These are phyloP conservation scores for Tritrichomonas musculus DNA, from an alignment of 208 protist genomes.

Conservation along the genomic window DNA sequence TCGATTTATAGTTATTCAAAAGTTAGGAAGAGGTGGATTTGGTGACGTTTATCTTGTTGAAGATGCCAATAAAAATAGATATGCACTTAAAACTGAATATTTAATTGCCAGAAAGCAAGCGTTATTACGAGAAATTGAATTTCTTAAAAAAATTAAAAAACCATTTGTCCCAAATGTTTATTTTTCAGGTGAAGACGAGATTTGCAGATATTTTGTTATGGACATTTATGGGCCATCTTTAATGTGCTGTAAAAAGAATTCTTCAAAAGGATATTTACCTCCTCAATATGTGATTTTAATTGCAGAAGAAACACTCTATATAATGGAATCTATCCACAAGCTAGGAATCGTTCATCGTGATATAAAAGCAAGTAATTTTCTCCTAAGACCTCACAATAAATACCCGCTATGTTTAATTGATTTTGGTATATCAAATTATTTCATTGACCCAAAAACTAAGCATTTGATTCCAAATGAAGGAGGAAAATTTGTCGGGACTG, in stretches of 20 bases:
- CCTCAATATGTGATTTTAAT: too few species aligned
- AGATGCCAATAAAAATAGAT: not conserved
- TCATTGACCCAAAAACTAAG: not conserved
- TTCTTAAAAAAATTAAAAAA: too few species aligned
- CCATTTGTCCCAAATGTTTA: not conserved
- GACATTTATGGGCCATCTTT: not conserved
- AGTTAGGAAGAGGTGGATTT: not conserved
- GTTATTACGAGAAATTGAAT: not conserved
- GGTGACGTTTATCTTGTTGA: not conserved
- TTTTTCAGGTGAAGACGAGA: not conserved
- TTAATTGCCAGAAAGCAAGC: not conserved
- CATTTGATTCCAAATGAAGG: not conserved
- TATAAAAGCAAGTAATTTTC: slow-evolving; percentile 40
- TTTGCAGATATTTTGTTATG: not conserved
- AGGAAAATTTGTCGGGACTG: not conserved
- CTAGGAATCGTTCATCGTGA: slow-evolving; percentile 38
- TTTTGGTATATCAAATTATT: slow-evolving; percentile 38
- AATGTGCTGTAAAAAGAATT: too few species aligned
- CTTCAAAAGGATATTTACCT: too few species aligned
- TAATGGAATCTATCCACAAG: not conserved
- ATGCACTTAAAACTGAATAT: not conserved
- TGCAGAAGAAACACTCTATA: not conserved
- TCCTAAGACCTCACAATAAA: not conserved
- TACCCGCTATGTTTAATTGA: slow-evolving; percentile 11
- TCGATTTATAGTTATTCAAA: too few species aligned